Evolutionary conservation across 1,139 yeast species (phyloP), one percentile per base, ranked within the genome.

Genomic region (Candida smagusa): DNA sequence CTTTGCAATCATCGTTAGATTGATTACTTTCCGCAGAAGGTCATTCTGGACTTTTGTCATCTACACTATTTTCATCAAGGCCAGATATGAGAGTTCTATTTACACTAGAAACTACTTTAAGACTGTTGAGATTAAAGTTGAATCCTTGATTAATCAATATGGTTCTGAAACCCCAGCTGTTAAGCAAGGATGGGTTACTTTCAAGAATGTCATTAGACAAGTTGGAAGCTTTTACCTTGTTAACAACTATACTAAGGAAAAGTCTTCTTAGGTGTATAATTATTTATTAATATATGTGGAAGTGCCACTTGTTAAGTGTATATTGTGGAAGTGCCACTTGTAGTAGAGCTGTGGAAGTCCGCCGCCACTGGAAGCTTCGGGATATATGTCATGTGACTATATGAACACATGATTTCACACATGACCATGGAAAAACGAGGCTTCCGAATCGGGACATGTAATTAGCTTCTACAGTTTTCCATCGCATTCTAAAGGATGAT

Each of bases 11-110:
- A 39, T 77, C 9, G 35, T 79, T 38, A 69, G 79, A 48, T 76
- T 85, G 23, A 35, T 88, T 32, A 57, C 81, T n/a, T 81, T 81
- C 66, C 72, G 81, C 57, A 70, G 65, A 50, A 78, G 81, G 52
- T 81, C 90, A 28, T 72, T 86, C 70, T 52, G 80, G 40, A 76
- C 81, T 12, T 70, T 85, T 32, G 47, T 74, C 21, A 61, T 77
- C 30, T 88, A 84, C 61, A 56, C 77, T 23, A 44, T 79, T 13
- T 90, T 90, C 63, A 72, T 88, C 59, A 86, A 86, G 63, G 64
- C 84, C 44, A 78, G 96, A 61, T 86, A 72, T 57, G 95, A 87
- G 57, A 81, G 79, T 51, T 84, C 94, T 7, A 70, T 79, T 31
- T 81, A 81, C 65, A 84, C 89, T 43, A 81, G 88, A 63, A 72